Conservation (phyloP, 192 early-diverging fungal species). For the Podila epigama region DNA sequence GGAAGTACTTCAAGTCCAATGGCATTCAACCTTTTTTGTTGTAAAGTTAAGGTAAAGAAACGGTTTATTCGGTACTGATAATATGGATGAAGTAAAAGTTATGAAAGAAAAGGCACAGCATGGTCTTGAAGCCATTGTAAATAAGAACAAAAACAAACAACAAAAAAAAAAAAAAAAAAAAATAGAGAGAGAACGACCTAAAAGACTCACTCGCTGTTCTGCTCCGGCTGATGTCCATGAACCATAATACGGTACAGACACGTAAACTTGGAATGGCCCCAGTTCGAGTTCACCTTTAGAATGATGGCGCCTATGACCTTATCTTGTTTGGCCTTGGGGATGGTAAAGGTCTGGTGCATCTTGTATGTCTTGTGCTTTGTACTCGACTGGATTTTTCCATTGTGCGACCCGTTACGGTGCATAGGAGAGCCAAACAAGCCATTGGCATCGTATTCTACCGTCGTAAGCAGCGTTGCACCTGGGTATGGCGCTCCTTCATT, state of each 20-base stretch:
- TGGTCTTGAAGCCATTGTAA: no score
- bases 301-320: constrained; percentile 46
- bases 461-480: constrained; percentile 15
- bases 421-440: constrained; percentile 7
- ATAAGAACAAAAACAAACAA: no score
- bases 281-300: constrained; percentile 69
- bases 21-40: no score
- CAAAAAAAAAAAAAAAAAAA: neutral
- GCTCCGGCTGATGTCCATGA: constrained; percentile 53
- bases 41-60: no score
- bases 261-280: constrained; percentile 73
- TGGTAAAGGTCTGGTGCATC: constrained; percentile 7
- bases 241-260: constrained; percentile 78
- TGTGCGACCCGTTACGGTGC: neutral
- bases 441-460: constrained; percentile 54
- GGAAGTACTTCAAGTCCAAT: no score
- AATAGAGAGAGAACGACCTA: no score
- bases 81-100: no score
- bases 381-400: no score
- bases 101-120: no score
- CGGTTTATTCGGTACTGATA: no score
- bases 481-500: constrained; percentile 20
- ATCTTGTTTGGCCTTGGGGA: constrained; percentile 51
- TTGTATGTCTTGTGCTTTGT: neutral
- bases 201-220: neutral